phyloP scores from a whole-genome alignment of 2,329 filamentous ascomycete species.

The Capronia coronata region DNA sequence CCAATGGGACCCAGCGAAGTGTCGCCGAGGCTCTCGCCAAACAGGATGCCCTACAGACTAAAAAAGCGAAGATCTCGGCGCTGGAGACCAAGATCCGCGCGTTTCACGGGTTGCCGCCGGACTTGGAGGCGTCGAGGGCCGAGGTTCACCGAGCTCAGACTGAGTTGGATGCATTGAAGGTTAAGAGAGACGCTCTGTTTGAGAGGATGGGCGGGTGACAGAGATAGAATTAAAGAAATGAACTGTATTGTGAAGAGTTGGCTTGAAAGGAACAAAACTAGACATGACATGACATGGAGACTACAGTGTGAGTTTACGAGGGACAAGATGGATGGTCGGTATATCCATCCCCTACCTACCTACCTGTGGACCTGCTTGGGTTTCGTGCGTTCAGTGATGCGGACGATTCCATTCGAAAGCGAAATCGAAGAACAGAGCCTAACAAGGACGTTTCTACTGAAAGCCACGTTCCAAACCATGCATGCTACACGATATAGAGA shows the following conservation, averaged over 20 bases:
- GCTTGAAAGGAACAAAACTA: no score
- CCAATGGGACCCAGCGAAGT: background rate
- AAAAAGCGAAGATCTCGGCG: constrained; percentile 52
- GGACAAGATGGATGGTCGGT: no score
- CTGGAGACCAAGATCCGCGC: constrained; percentile 56
- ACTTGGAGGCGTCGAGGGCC: constrained; percentile 60
- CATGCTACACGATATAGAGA: no score
- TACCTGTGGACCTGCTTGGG: no score
- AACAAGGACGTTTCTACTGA: no score
- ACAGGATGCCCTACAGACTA: constrained; percentile 7
- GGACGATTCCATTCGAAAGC: no score
- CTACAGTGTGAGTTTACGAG: no score
- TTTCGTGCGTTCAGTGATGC: no score
- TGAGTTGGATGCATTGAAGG: constrained; percentile 56
- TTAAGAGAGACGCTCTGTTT: constrained; percentile 65
- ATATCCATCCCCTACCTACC: no score
- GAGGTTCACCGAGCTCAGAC: constrained; percentile 62
- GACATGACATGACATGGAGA: no score
- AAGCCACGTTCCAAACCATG: no score
- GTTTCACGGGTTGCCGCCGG: constrained; percentile 67
- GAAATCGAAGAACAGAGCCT: no score
- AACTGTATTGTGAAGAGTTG: background rate
- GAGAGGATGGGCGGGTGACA: constrained; percentile 45
- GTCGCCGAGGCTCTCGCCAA: constrained; percentile 6
- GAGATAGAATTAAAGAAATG: background rate